Evolutionary conservation across 345 rosid genomes (phyloP).

Genomic region (Eucalyptus caleyi): DNA sequence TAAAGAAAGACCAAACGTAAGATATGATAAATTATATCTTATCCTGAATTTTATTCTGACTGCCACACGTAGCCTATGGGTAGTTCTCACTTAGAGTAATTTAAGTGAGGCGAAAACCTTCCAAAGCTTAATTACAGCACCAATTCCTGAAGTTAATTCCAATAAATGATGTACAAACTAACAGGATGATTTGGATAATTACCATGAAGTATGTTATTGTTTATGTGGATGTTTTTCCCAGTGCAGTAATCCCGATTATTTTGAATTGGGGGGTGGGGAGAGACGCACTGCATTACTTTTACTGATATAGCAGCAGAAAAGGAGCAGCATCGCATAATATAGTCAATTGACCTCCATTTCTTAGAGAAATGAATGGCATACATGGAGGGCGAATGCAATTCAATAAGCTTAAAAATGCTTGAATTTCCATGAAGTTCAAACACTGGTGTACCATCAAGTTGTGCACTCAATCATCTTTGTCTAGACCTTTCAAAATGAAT

Average conservation of each 20-base stretch:
- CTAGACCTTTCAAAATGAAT: no score
- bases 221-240: background rate
- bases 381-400: background rate
- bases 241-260: background rate
- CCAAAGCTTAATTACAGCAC: background rate
- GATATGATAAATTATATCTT: no score
- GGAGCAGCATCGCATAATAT: background rate
- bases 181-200: background rate
- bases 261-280: background rate
- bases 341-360: background rate
- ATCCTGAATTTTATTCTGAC: fast-evolving
- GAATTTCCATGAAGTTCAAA: background rate
- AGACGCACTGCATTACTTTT: background rate
- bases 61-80: fast-evolving
- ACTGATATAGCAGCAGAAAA: background rate
- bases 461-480: background rate
- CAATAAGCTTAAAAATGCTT: background rate
- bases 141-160: background rate
- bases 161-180: background rate
- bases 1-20: no score
- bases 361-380: background rate
- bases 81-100: background rate
- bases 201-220: background rate
- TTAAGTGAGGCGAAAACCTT: background rate
- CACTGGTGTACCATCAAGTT: background rate